Percentiles rank a stretch among this genome's conserved stretches.
Evolutionary conservation across 495 filamentous ascomycete species (phyloP).

Genomic region (Delitschia confertaspora): DNA sequence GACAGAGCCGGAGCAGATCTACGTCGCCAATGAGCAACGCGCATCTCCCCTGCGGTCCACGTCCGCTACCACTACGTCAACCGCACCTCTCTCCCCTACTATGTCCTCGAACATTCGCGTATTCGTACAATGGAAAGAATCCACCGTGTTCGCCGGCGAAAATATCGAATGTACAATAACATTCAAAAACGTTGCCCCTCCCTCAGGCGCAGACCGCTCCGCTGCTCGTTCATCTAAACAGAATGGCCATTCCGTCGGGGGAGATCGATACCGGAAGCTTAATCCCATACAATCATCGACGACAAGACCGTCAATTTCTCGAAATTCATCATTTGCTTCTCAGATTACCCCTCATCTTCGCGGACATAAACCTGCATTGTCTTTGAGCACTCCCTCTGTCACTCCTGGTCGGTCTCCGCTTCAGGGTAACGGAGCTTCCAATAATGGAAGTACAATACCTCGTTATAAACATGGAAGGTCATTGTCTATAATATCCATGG

Average conservation of each 20-base stretch:
- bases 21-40: conserved; percentile 11
- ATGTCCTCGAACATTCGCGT: conserved; percentile 65
- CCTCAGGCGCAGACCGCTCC: conserved; percentile 37
- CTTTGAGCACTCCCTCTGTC: conserved; percentile 45
- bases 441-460: conserved; percentile 16
- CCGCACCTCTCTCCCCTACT: conserved; percentile 9
- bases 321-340: conserved; percentile 25
- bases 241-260: conserved; percentile 34
- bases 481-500: conserved; percentile 90
- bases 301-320: conserved; percentile 19
- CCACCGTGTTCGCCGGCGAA: conserved; percentile 90
- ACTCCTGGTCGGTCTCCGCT: conserved; percentile 21
- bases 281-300: conserved; percentile 32
- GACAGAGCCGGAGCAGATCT: conserved; percentile 4
- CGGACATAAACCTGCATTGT: conserved; percentile 51
- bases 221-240: conserved; percentile 21
- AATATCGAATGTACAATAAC: conserved; percentile 89
- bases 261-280: conserved; percentile 41
- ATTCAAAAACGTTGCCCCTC: conserved; percentile 75
- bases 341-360: conserved; percentile 31
- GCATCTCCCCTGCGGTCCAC: conserved; percentile 3
- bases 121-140: conserved; percentile 85
- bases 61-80: conserved; percentile 1
- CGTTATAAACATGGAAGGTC: conserved; percentile 61
- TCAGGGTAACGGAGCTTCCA: conserved; percentile 12